Base-by-base conservation (phyloP, 176 grass and related monocot species). In the Zoysia japonica region DNA sequence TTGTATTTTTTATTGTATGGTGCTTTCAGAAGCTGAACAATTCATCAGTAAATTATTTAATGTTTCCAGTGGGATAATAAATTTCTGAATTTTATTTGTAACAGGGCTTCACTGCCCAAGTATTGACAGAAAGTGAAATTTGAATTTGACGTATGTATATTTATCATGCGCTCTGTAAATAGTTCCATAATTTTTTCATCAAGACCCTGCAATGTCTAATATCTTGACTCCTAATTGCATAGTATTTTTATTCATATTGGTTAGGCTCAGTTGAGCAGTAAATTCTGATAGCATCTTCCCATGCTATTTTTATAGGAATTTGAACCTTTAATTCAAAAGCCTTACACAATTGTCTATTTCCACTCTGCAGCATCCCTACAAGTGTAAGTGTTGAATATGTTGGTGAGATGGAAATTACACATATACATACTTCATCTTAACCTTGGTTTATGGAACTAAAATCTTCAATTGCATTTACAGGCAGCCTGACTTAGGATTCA, bases 241-340 rank as follows among this genome's bases (percentile, higher is more conserved):
- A 47, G 66, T 50, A 20, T 48, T 71, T 71, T 76, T 78, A 45
- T 80, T 68, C 55, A 61, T 57, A 64, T 68, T 49, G 56, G 36
- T 84, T 79, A 63, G 36, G 35, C 15, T 59, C 69, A 20, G 64
- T 47, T 44, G 75, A 74, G n/a, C 65, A 19, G 39, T 66, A 54
- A 61, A 67, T 53, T 56, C 37, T 80, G 49, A 49, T 19, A 78
- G 19, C 44, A 50, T 65, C 47, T 70, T 57, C 55, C 39, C 67
- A 40, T 71, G 6, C 1, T 61, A 67, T 56, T n/a, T 78, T 83
- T 79, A 46, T 75, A 98, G 96, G 92, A 98, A 68, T 98, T 98
- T 85, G 96, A 98, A 71, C 88, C 88, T 20, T 87, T 94, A 81
- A 98, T 98, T 80, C 92, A 98, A 80, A 98, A 95, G 88, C 92